Evolutionary conservation across 2,329 filamentous ascomycete genomes (phyloP).

Genomic region (Fusarium lyarnte): DNA sequence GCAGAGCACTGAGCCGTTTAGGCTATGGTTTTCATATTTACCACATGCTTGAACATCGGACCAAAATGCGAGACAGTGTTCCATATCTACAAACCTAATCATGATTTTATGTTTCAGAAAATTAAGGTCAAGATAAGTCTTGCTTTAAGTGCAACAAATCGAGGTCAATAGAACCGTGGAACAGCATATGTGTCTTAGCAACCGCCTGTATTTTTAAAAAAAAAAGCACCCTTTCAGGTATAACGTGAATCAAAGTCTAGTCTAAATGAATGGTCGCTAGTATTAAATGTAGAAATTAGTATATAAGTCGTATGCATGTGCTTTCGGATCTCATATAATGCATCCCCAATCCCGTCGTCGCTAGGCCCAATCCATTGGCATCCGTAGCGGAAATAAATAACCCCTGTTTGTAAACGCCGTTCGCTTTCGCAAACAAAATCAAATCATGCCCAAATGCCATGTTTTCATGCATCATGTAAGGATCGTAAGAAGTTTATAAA

Average conservation of each 20-base stretch:
- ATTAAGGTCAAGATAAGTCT: neutral
- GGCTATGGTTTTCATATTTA: neutral
- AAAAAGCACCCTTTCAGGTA: slow-evolving; percentile 11
- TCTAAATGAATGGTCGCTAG: slow-evolving; percentile 40
- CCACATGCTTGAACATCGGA: neutral
- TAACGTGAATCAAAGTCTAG: slow-evolving; percentile 33
- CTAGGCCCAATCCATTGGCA: slow-evolving; percentile 20
- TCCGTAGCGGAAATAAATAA: slow-evolving; percentile 23
- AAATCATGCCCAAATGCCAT: slow-evolving; percentile 29
- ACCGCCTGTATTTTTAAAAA: slow-evolving; percentile 9
- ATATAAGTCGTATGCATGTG: slow-evolving; percentile 36
- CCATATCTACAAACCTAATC: neutral
- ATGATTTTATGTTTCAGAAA: neutral
- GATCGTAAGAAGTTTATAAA: slow-evolving; percentile 34
- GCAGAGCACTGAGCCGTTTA: neutral
- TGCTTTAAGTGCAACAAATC: neutral
- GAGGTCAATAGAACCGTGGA: neutral
- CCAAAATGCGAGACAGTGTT: neutral
- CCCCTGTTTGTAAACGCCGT: slow-evolving; percentile 29
- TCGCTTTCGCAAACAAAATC: slow-evolving; percentile 33
- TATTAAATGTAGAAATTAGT: slow-evolving; percentile 37
- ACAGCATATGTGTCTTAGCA: neutral
- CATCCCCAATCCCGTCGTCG: slow-evolving; percentile 27
- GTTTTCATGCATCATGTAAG: slow-evolving; percentile 38
- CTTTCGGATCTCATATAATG: slow-evolving; percentile 31